A percentile compares a stretch with the other conserved stretches of the same genome.
Evolutionary conservation across 1,284 basidiomycete species (phyloP).

Genomic region (Heterobasidion parviporum): DNA sequence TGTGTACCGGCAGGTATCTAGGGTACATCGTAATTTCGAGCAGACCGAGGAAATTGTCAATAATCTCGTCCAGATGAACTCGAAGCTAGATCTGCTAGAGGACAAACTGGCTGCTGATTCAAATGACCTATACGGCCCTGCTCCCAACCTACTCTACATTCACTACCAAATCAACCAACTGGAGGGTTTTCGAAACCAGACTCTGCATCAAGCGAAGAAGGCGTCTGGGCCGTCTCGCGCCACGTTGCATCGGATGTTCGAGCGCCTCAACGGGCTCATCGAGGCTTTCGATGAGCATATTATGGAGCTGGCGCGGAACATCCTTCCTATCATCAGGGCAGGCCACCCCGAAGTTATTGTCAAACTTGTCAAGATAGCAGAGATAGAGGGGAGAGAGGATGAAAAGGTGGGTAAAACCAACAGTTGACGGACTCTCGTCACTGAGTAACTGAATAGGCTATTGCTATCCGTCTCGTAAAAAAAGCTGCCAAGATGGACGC

Average conservation of each 20-base stretch:
- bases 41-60: constrained; percentile 94
- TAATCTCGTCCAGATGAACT: constrained; percentile 85
- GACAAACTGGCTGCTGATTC: constrained; percentile 73
- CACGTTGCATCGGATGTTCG: constrained; percentile 77
- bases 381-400: constrained; percentile 89
- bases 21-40: constrained; percentile 92
- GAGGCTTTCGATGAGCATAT: constrained; percentile 86
- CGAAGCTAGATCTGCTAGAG: constrained; percentile 75
- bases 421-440: no score
- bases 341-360: constrained; percentile 84
- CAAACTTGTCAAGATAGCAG: constrained; percentile 88
- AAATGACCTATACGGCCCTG: constrained; percentile 70
- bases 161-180: constrained; percentile 89
- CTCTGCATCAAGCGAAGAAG: constrained; percentile 86
- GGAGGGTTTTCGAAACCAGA: constrained; percentile 90
- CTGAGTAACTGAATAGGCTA: constrained; percentile 45
- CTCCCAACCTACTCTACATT: constrained; percentile 82
- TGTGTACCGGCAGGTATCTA: constrained; percentile 64
- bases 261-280: constrained; percentile 79
- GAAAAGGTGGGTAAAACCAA: constrained; percentile 63
- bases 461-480: constrained; percentile 90
- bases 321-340: constrained; percentile 75
- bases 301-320: constrained; percentile 66
- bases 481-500: constrained; percentile 86
- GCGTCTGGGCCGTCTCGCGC: constrained; percentile 62